Percentiles rank a stretch among this genome's conserved stretches.
Evolutionary conservation across 2,329 filamentous ascomycete genomes (phyloP).

Genomic region (Venturia pyrina): DNA sequence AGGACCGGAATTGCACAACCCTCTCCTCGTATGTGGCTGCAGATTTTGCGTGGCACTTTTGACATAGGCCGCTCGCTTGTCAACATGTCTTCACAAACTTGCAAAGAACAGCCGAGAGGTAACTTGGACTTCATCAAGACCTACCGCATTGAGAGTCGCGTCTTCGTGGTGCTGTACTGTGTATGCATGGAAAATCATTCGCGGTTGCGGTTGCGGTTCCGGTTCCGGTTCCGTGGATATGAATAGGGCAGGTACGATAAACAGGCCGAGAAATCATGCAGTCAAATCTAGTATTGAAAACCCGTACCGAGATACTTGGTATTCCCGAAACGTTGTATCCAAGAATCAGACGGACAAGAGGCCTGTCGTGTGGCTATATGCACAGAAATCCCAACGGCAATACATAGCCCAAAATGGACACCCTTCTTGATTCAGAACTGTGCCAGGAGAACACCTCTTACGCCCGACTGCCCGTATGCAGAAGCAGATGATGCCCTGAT

Average conservation of each 20-base stretch:
- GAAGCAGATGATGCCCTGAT: not conserved
- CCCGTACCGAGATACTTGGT: not conserved
- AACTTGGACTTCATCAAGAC: not conserved
- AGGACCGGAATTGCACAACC: not conserved
- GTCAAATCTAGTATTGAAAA: not conserved
- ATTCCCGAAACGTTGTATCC: not conserved
- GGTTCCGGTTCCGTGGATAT: not conserved
- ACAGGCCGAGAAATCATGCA: not conserved
- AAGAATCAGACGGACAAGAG: not conserved
- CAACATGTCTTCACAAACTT: not conserved
- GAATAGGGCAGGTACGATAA: not conserved
- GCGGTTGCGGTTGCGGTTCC: too few species aligned
- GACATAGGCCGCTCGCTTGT: not conserved
- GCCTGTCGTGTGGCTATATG: not conserved
- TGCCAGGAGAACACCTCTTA: not conserved
- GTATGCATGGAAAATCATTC: not conserved
- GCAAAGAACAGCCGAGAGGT: not conserved
- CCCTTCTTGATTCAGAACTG: not conserved
- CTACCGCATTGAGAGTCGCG: not conserved
- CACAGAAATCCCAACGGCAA: not conserved
- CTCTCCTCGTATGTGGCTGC: constrained; percentile 2
- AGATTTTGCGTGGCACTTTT: not conserved
- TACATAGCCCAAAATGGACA: not conserved
- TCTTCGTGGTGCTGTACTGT: not conserved
- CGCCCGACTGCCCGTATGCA: not conserved